Evolutionary conservation across 2,329 filamentous ascomycete species (phyloP), one percentile per base, ranked within the genome.

Genomic region (Diaporthe destruens): DNA sequence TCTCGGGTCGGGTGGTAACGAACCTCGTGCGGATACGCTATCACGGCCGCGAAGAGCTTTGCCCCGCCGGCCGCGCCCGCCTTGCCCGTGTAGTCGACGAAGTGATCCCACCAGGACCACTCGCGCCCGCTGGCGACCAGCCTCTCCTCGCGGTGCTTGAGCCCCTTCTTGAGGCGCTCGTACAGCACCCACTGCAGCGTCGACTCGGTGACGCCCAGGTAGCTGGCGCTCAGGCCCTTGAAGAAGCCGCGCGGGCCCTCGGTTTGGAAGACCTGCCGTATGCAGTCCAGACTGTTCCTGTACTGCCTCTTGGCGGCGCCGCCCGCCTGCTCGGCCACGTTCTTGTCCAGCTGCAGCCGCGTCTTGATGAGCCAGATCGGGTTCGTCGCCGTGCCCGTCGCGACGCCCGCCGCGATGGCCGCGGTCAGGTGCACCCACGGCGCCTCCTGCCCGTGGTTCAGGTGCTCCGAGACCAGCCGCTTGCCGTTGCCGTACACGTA

Each of bases 331-430:
- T 89, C 88, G 20, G 92, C 92, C 68, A 91, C 89, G 79, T 93
- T 94, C 85, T 95, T 97, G 85, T 98, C 95, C 44, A 98, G 89
- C 83, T 98, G 95, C 77, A 98, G 81, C 42, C 95, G 88, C 53
- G 95, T 98, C 87, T 98, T 98, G 80, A 98, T 91, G 75, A 98
- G 89, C 95, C 95, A 98, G 79, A 98, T 98, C 1, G 95, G 95
- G 82, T 98, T 98, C 49, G 95, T 98, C 29, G 93, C 94, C 0
- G 96, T 98, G 59, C 94, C 94, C 0, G 96, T 98, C 8, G 92
- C 91, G 55, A 98, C 89, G 2, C 95, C 95, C 0, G 95, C 95
- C 20, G 88, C 87, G 1, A 93, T 90, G 6, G 93, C 95, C 1
- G 94, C 92, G 59, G 89, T 85, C 11, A 98, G 86, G 80, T 98